Evolutionary conservation across 345 rosid species (phyloP).

Genomic region (Capsella bursapastoris): DNA sequence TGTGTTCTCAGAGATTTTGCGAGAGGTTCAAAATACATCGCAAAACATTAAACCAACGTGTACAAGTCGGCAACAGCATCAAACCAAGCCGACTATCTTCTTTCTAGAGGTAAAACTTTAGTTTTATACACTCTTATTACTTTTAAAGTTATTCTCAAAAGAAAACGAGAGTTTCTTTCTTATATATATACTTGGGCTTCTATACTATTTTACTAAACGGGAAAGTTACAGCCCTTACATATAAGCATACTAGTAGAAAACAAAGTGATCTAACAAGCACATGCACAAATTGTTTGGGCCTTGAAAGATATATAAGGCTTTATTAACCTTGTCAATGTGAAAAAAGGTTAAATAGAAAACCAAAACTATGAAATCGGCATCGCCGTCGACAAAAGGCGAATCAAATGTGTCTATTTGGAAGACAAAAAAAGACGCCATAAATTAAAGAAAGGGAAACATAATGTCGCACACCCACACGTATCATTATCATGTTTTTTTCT

Average conservation of each 20-base stretch:
- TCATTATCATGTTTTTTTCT: conserved; percentile 16
- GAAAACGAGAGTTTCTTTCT: too few species aligned
- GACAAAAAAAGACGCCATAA: conserved; percentile 5
- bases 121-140: too few species aligned
- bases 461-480: conserved; percentile 18
- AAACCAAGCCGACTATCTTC: too few species aligned
- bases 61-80: too few species aligned
- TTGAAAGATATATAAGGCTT: neutral
- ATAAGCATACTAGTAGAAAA: neutral
- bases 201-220: too few species aligned
- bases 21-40: too few species aligned
- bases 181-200: too few species aligned
- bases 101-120: too few species aligned
- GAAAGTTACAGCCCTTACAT: neutral
- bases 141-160: too few species aligned
- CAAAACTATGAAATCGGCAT: neutral
- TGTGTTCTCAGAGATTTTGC: too few species aligned
- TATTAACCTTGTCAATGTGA: neutral
- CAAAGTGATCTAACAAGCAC: neutral
- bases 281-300: neutral
- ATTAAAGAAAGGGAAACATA: neutral
- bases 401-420: conserved; percentile 14
- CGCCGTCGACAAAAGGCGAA: neutral
- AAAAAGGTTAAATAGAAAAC: neutral
- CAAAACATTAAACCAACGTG: too few species aligned